Percentiles rank a stretch among this genome's conserved stretches.
Conservation (phyloP, 106 monocot genomes). For the Vanilla planifolia region DNA sequence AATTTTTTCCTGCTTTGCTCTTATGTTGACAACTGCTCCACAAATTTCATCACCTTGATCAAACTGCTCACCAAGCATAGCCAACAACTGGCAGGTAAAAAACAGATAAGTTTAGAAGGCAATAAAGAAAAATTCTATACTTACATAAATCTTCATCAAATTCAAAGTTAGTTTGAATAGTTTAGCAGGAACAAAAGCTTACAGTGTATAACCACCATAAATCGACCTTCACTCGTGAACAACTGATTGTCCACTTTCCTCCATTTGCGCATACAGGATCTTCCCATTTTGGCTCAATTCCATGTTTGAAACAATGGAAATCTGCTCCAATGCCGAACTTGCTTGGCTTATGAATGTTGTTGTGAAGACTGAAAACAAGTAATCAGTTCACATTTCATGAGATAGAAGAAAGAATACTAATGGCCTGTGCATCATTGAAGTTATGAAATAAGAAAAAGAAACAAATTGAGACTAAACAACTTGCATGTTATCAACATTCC, state of each 20-base stretch:
- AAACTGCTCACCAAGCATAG: conserved; percentile 73
- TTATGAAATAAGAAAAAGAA: too few species aligned
- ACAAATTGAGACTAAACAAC: too few species aligned
- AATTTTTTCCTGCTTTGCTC: conserved; percentile 45
- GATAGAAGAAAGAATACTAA: too few species aligned
- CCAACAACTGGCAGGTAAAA: conserved; percentile 28
- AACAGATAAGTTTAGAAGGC: not conserved
- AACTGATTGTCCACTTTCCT: conserved; percentile 55
- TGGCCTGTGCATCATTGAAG: too few species aligned
- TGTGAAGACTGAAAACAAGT: conserved; percentile 36
- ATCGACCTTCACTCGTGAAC: conserved; percentile 37
- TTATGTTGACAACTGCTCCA: conserved; percentile 58
- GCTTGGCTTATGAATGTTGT: conserved; percentile 55
- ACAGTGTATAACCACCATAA: conserved; percentile 61
- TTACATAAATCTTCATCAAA: not conserved
- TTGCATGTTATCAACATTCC: too few species aligned
- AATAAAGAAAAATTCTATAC: not conserved
- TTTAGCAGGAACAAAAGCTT: conserved; percentile 2
- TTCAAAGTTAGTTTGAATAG: not conserved
- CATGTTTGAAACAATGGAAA: conserved; percentile 52
- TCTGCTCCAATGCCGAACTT: conserved; percentile 51
- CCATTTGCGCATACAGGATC: conserved; percentile 61
- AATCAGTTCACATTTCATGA: too few species aligned
- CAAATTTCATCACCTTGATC: conserved; percentile 59
- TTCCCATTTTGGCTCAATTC: conserved; percentile 66